phyloP scores from a whole-genome alignment of 192 early-diverging fungal species.

The Physocladia obscura region DNA sequence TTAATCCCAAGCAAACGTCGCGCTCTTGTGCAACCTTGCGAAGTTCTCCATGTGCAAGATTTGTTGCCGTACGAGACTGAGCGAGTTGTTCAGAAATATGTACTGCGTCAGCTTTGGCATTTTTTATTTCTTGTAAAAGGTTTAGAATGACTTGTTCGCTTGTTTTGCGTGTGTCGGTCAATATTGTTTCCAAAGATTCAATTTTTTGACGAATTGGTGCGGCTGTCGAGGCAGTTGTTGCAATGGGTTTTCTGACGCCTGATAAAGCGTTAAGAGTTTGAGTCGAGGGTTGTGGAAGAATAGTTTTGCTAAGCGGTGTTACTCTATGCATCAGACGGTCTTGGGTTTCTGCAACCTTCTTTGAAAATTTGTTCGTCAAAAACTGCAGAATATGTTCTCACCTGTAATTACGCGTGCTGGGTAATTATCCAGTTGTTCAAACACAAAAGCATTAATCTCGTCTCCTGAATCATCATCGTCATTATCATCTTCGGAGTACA shows the following conservation, averaged over 20 bases:
- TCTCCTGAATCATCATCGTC: background rate
- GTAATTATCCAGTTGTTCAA: too few species aligned
- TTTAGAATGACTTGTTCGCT: background rate
- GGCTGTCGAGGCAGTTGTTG: background rate
- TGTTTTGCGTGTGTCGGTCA: background rate
- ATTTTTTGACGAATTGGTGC: background rate
- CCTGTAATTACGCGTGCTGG: background rate
- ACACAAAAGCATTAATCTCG: background rate
- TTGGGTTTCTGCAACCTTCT: too few species aligned
- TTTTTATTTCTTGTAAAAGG: background rate
- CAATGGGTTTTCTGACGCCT: background rate
- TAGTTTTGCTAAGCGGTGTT: too few species aligned
- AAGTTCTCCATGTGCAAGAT: background rate
- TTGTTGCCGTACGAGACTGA: too few species aligned
- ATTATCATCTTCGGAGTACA: constrained; percentile 2
- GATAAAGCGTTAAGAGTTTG: background rate
- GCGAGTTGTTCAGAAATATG: background rate
- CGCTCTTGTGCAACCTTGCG: background rate
- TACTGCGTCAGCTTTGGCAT: background rate
- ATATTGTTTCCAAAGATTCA: background rate
- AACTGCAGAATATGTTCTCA: background rate
- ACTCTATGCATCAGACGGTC: too few species aligned
- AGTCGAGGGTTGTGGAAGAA: background rate
- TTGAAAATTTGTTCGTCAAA: too few species aligned
- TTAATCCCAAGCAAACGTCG: background rate